phyloP scores from a whole-genome alignment of 2,329 filamentous ascomycete genomes.

The Coccinonectria pachysandricola region DNA sequence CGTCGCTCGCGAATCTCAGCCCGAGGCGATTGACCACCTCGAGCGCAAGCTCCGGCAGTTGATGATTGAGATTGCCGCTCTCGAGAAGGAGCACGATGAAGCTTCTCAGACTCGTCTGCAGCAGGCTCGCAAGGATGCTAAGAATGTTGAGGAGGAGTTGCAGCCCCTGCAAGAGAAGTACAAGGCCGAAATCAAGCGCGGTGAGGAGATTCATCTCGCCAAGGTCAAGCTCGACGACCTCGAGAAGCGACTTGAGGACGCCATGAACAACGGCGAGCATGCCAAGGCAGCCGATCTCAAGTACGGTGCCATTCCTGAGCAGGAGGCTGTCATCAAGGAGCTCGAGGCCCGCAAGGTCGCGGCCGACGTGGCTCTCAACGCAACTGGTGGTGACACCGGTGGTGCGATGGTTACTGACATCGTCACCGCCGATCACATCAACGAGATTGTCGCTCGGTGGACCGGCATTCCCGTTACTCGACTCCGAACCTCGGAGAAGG shows the following conservation, averaged over 20 bases:
- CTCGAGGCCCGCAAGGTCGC: conserved; percentile 73
- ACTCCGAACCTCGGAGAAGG: conserved; percentile 90
- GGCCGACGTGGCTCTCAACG: conserved; percentile 62
- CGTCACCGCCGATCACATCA: conserved; percentile 95
- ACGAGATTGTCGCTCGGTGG: conserved; percentile 94
- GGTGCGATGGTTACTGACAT: conserved; percentile 80
- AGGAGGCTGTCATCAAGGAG: conserved; percentile 66
- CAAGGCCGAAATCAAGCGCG: conserved; percentile 81
- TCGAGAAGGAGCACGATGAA: conserved; percentile 89
- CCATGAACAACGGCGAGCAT: conserved; percentile 77
- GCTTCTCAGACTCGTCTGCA: conserved; percentile 75
- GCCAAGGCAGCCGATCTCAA: conserved; percentile 84
- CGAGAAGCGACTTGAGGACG: conserved; percentile 85
- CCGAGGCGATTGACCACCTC: conserved; percentile 88
- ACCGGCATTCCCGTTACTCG: conserved; percentile 97
- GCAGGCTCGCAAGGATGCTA: conserved; percentile 79
- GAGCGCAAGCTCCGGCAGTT: conserved; percentile 84
- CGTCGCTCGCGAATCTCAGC: conserved; percentile 91
- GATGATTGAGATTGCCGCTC: conserved; percentile 92
- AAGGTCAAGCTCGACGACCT: conserved; percentile 91
- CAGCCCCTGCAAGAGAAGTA: conserved; percentile 91
- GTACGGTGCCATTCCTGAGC: conserved; percentile 95
- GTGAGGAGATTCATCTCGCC: conserved; percentile 84
- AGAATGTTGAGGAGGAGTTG: conserved; percentile 89
- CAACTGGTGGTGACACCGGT: conserved; percentile 43